Percentiles rank a stretch among this genome's conserved stretches.
Evolutionary conservation across 495 filamentous ascomycete genomes (phyloP).

Genomic region (Wilcoxina mikolae): DNA sequence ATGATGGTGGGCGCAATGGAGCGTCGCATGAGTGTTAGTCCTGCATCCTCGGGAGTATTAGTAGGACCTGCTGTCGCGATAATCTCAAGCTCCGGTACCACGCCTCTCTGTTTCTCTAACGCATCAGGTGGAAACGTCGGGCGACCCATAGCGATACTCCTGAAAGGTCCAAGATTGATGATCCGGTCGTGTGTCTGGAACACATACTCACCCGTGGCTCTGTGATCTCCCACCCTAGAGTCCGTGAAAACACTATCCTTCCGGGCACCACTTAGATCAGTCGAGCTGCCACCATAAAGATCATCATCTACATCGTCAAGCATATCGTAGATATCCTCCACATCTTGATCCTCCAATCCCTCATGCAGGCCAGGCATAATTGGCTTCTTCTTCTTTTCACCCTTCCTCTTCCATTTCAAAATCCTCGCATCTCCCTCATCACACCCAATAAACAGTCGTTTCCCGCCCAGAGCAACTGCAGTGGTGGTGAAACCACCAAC

Average conservation of each 20-base stretch:
- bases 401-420: slow-evolving; percentile 57
- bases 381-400: slow-evolving; percentile 35
- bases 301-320: slow-evolving; percentile 38
- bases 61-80: slow-evolving; percentile 57
- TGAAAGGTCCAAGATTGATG: slow-evolving; percentile 61
- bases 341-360: slow-evolving; percentile 39
- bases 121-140: slow-evolving; percentile 32
- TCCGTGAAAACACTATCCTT: slow-evolving; percentile 19
- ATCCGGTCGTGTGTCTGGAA: slow-evolving; percentile 68
- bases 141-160: slow-evolving; percentile 50
- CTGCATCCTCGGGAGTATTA: slow-evolving; percentile 39
- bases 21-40: slow-evolving; percentile 57
- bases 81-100: slow-evolving; percentile 49
- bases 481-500: slow-evolving; percentile 54
- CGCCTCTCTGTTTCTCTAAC: slow-evolving; percentile 35
- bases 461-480: slow-evolving; percentile 48
- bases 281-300: slow-evolving; percentile 57
- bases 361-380: slow-evolving; percentile 26
- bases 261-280: slow-evolving; percentile 20
- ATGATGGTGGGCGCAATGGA: slow-evolving; percentile 53
- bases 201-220: slow-evolving; percentile 41
- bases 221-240: slow-evolving; percentile 6
- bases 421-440: slow-evolving; percentile 71
- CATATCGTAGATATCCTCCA: slow-evolving; percentile 36
- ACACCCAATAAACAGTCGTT: slow-evolving; percentile 71